phyloP scores from a whole-genome alignment of 116 monocot genomes.

The Papilionanthe hybrid region DNA sequence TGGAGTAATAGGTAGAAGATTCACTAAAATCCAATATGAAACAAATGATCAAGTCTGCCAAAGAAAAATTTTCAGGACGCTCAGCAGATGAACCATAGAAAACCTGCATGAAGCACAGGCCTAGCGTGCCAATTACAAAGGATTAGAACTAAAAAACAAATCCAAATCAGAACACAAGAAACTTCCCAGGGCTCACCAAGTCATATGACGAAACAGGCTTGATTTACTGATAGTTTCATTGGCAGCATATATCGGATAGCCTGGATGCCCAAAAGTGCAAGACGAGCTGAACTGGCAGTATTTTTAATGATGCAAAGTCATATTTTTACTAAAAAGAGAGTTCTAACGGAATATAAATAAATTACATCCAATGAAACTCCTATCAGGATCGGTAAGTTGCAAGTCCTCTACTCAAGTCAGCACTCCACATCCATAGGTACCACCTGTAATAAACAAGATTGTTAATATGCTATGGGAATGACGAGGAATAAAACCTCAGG shows the following conservation, averaged over 20 bases:
- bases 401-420: not conserved
- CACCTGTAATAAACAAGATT: not conserved
- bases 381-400: not conserved
- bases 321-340: not conserved
- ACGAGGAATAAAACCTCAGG: too few relatives aligned
- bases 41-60: not conserved
- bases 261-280: not conserved
- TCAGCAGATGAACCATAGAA: not conserved
- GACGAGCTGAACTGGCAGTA: not conserved
- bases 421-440: not conserved
- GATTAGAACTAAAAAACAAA: slow-evolving; percentile 3
- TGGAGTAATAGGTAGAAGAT: not conserved
- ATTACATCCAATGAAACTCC: slow-evolving; percentile 3
- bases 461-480: too few relatives aligned
- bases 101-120: not conserved
- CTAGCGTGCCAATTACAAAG: not conserved
- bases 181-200: not conserved
- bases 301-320: not conserved
- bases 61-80: not conserved
- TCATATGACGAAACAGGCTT: not conserved
- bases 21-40: not conserved
- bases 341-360: not conserved
- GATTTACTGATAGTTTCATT: not conserved
- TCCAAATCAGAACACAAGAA: not conserved
- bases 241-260: not conserved